phyloP scores from a whole-genome alignment of 106 monocot species.

The Apostasia shenzhenica region DNA sequence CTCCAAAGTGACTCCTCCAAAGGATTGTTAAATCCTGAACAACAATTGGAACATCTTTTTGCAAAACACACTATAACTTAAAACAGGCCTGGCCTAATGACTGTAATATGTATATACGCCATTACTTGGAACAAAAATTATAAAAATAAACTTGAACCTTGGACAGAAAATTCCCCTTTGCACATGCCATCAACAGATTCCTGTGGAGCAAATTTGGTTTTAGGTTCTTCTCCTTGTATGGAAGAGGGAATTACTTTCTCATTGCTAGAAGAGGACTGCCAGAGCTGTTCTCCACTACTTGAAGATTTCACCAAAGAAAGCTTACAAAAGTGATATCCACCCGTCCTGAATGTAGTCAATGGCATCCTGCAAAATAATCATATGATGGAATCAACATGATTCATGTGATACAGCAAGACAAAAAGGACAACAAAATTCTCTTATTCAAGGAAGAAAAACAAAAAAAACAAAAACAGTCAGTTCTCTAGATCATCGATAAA shows the following conservation, averaged over 20 bases:
- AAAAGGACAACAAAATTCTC: background rate
- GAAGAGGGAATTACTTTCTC: background rate
- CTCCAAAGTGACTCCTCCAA: too few species aligned
- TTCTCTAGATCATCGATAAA: background rate
- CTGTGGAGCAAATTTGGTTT: slow-evolving; percentile 2
- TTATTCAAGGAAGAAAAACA: background rate
- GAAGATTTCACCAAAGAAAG: slow-evolving; percentile 69
- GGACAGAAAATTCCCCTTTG: slow-evolving; percentile 4
- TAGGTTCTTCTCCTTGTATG: slow-evolving; percentile 1
- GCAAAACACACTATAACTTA: too few species aligned
- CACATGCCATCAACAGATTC: background rate
- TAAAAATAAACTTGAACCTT: slow-evolving; percentile 11
- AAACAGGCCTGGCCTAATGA: too few species aligned
- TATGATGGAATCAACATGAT: slow-evolving; percentile 6
- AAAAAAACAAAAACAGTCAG: background rate
- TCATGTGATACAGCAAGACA: background rate
- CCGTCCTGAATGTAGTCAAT: slow-evolving; percentile 53
- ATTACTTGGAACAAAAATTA: background rate
- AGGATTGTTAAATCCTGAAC: too few species aligned
- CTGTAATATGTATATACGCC: too few species aligned
- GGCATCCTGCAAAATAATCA: slow-evolving; percentile 48
- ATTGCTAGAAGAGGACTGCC: background rate
- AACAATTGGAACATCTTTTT: too few species aligned
- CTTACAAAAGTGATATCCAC: slow-evolving; percentile 86
- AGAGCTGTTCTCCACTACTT: background rate